Percentiles rank a stretch among this genome's conserved stretches.
These are phyloP conservation scores for Leptographium flavum DNA, from an alignment of 2,329 filamentous ascomycete genomes.

Conservation along the genomic window DNA sequence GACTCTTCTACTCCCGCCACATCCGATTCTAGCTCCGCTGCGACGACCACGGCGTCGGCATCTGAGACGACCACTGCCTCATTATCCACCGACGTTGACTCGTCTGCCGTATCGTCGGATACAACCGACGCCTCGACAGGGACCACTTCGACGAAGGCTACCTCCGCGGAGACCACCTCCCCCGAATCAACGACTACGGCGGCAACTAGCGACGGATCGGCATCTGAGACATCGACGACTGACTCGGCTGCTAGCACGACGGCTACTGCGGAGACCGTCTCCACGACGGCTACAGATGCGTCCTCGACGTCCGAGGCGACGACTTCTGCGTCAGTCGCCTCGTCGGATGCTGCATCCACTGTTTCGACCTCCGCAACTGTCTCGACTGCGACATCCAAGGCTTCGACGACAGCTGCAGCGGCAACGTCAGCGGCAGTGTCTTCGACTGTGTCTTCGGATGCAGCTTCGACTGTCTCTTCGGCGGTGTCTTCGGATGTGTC, in stretches of 20 bases:
- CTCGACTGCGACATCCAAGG: too few species aligned
- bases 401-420: neutral
- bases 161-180: neutral
- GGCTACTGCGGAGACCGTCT: too few species aligned
- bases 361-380: neutral
- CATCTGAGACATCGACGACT: slow-evolving; percentile 5
- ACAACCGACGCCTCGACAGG: neutral
- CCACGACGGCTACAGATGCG: neutral
- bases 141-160: slow-evolving; percentile 1
- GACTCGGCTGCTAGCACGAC: too few species aligned
- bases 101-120: too few species aligned
- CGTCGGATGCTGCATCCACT: neutral
- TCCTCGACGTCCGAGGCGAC: neutral
- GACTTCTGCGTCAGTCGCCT: neutral
- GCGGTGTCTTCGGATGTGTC: neutral
- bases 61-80: neutral
- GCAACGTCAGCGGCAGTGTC: neutral
- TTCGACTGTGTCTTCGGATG: neutral
- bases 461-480: neutral
- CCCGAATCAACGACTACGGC: neutral
- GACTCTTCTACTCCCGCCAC: neutral
- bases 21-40: too few species aligned
- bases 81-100: too few species aligned
- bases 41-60: neutral
- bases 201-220: too few species aligned